phyloP scores from a whole-genome alignment of 2,329 filamentous ascomycete species.

The Pseudopithomyces maydicus region DNA sequence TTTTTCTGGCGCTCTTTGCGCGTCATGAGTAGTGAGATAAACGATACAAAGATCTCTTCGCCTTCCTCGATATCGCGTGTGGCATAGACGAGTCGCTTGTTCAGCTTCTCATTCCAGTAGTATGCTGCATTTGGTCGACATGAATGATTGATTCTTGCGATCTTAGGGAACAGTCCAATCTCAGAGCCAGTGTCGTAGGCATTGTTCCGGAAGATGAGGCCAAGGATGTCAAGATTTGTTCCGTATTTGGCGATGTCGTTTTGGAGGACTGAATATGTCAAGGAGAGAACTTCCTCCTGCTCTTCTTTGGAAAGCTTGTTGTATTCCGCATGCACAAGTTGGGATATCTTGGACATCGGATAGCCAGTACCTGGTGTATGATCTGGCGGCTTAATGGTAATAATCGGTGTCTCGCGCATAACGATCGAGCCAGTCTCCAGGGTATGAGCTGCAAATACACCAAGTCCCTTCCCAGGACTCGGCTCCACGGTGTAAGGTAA shows the following conservation, averaged over 20 bases:
- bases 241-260: slow-evolving; percentile 15
- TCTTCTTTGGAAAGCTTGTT: slow-evolving; percentile 20
- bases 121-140: slow-evolving; percentile 45
- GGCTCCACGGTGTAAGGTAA: slow-evolving; percentile 31
- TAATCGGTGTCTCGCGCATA: slow-evolving; percentile 47
- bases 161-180: slow-evolving; percentile 40
- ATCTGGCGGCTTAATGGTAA: slow-evolving; percentile 37
- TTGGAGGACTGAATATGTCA: slow-evolving; percentile 28
- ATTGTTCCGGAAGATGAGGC: slow-evolving; percentile 42
- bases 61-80: slow-evolving; percentile 43
- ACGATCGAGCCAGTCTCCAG: slow-evolving; percentile 47
- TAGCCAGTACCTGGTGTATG: slow-evolving; percentile 31
- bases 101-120: slow-evolving; percentile 40
- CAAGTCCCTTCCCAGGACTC: slow-evolving; percentile 49
- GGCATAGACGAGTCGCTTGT: slow-evolving; percentile 41
- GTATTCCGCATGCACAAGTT: slow-evolving; percentile 31
- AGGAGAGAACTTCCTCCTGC: slow-evolving; percentile 31
- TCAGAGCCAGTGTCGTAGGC: slow-evolving; percentile 40
- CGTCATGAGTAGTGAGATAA: slow-evolving; percentile 41
- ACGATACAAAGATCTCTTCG: slow-evolving; percentile 48
- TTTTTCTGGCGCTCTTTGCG: slow-evolving; percentile 36
- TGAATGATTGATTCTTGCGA: slow-evolving; percentile 44
- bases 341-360: slow-evolving; percentile 26
- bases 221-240: slow-evolving; percentile 25
- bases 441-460: slow-evolving; percentile 45